Conservation (phyloP, 2,329 filamentous ascomycete genomes). For the Aspergillus quadrilineatus region DNA sequence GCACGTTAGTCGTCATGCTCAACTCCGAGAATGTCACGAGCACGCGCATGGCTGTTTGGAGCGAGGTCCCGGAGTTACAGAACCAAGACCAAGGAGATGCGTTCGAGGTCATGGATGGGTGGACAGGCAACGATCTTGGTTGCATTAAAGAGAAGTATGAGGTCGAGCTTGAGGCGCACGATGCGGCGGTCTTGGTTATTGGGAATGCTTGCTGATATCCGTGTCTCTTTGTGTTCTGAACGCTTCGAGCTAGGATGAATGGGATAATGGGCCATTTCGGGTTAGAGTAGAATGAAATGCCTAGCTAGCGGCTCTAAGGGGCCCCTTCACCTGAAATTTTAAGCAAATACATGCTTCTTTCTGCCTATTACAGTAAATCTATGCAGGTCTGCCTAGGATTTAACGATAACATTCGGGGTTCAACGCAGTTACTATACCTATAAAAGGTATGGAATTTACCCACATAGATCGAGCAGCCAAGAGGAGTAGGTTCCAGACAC, state of each 20-base stretch:
- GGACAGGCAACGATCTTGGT: constrained; percentile 32
- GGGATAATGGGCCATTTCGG: background rate
- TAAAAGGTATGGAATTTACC: too few species aligned
- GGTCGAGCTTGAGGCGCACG: constrained; percentile 28
- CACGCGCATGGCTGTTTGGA: constrained; percentile 29
- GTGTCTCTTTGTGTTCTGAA: background rate
- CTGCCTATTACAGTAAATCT: too few species aligned
- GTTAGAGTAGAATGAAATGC: too few species aligned
- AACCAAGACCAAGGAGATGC: constrained; percentile 7
- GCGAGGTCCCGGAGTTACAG: constrained; percentile 31
- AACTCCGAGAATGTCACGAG: constrained; percentile 28
- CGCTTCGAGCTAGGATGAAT: background rate
- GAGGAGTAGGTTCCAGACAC: too few species aligned
- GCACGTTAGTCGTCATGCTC: constrained; percentile 34
- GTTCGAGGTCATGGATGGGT: constrained; percentile 30
- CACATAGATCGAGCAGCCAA: too few species aligned
- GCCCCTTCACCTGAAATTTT: too few species aligned
- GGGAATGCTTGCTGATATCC: constrained; percentile 8
- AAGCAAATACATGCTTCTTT: too few species aligned
- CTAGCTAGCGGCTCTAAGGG: too few species aligned
- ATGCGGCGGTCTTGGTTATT: constrained; percentile 33
- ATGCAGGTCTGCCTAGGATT: too few species aligned
- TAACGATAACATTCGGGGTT: too few species aligned
- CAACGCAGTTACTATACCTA: too few species aligned
- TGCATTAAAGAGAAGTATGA: constrained; percentile 29